phyloP scores from a whole-genome alignment of 805 yeast genomes.

The Myxozyma neotropica region DNA sequence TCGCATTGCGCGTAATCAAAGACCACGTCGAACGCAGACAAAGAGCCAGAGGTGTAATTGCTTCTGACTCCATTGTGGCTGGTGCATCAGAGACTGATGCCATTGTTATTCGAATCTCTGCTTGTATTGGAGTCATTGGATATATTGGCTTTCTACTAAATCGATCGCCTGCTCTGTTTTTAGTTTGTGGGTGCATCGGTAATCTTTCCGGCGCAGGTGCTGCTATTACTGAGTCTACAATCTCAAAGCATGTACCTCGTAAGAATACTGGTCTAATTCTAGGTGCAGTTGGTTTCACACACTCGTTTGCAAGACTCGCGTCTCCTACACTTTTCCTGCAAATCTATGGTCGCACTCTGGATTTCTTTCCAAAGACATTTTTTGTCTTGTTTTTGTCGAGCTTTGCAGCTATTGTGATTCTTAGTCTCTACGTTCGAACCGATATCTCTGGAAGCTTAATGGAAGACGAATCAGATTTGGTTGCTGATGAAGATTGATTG shows the following conservation, averaged over 20 bases:
- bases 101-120: slow-evolving; percentile 13
- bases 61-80: slow-evolving; percentile 4
- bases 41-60: not conserved
- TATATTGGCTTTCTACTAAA: slow-evolving; percentile 13
- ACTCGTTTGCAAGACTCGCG: slow-evolving; percentile 22
- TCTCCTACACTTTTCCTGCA: slow-evolving; percentile 22
- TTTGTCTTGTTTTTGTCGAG: slow-evolving; percentile 5
- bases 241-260: slow-evolving; percentile 29
- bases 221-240: slow-evolving; percentile 18
- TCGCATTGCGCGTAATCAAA: slow-evolving; percentile 16
- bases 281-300: slow-evolving; percentile 27
- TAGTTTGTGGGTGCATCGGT: slow-evolving; percentile 17
- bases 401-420: not conserved
- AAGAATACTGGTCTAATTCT: slow-evolving; percentile 23
- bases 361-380: slow-evolving; percentile 18
- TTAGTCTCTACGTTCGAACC: not conserved
- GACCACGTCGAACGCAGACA: slow-evolving; percentile 4
- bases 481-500: slow-evolving; percentile 4
- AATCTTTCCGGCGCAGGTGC: slow-evolving; percentile 25
- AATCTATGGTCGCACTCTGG: slow-evolving; percentile 15
- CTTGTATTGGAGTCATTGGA: slow-evolving; percentile 17
- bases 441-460: slow-evolving; percentile 23
- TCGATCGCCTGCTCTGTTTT: slow-evolving; percentile 12
- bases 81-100: slow-evolving; percentile 23
- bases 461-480: slow-evolving; percentile 18